Percentiles rank a stretch among this genome's conserved stretches.
phyloP scores from a whole-genome alignment of 257 asterid species.

The Salvia miltiorrhiza region DNA sequence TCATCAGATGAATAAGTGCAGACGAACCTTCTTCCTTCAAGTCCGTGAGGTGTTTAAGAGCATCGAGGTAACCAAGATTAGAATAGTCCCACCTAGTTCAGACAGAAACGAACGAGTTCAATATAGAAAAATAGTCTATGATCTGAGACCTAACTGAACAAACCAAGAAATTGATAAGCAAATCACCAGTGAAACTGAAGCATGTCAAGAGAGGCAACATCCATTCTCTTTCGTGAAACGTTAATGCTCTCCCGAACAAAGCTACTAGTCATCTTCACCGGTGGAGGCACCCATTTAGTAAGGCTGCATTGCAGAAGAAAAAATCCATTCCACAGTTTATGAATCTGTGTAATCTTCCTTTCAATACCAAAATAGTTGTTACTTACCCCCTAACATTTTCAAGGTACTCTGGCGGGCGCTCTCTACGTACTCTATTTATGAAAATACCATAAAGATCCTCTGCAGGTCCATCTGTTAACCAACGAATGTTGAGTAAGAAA shows the following conservation, averaged over 20 bases:
- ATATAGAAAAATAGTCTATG: too few species aligned
- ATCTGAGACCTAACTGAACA: not conserved
- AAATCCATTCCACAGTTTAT: not conserved
- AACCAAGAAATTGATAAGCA: conserved; percentile 6
- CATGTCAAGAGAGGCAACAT: conserved; percentile 86
- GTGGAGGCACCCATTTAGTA: conserved; percentile 99
- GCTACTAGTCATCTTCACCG: conserved; percentile 92
- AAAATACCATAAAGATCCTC: conserved; percentile 96
- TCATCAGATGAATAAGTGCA: conserved; percentile 13
- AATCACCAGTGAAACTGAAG: conserved; percentile 97
- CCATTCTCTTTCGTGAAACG: conserved; percentile 89
- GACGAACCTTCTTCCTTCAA: conserved; percentile 86
- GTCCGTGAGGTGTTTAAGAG: conserved; percentile 94
- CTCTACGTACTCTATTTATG: conserved; percentile 88
- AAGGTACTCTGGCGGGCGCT: conserved; percentile 86
- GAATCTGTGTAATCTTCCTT: not conserved
- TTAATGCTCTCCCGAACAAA: conserved; percentile 74
- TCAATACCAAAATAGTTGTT: not conserved
- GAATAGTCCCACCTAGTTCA: conserved; percentile 97
- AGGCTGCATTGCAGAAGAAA: conserved; percentile 50
- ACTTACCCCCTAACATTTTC: conserved; percentile 88
- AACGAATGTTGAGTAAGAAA: conserved; percentile 2
- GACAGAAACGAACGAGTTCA: conserved; percentile 20
- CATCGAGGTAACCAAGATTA: conserved; percentile 90
- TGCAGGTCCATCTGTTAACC: conserved; percentile 86